Conservation (phyloP, 192 early-diverging fungal genomes). For the Coemansia sp. region DNA sequence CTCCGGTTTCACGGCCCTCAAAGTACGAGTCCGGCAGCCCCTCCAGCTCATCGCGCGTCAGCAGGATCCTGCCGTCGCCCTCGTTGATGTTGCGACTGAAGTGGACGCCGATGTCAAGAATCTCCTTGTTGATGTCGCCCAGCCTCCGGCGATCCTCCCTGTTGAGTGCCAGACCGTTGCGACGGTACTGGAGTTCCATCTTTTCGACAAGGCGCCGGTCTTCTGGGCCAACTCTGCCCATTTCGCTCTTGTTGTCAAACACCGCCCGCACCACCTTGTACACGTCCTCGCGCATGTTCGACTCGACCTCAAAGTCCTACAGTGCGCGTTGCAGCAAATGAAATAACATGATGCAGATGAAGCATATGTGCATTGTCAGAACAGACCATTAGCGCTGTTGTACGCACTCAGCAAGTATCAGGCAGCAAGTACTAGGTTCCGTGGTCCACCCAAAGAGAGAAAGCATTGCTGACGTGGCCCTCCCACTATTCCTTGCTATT, state of each 20-base stretch:
- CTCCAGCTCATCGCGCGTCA: constrained; percentile 63
- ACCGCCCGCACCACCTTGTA: constrained; percentile 60
- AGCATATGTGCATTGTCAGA: background rate
- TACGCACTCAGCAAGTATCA: too few relatives aligned
- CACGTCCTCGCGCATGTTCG: constrained; percentile 64
- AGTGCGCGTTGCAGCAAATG: background rate
- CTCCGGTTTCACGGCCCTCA: constrained; percentile 58
- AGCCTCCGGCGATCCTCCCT: constrained; percentile 62
- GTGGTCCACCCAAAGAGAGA: background rate
- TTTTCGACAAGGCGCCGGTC: constrained; percentile 71
- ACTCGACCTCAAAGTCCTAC: constrained; percentile 66
- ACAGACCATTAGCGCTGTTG: too few relatives aligned
- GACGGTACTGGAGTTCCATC: constrained; percentile 63
- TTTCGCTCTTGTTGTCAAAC: constrained; percentile 50
- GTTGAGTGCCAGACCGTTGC: constrained; percentile 71
- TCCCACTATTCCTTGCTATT: background rate
- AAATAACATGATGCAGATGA: background rate
- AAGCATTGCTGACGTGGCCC: background rate
- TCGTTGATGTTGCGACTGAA: constrained; percentile 74
- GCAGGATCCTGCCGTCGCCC: constrained; percentile 57
- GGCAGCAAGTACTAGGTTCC: too few relatives aligned
- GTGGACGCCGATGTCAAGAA: constrained; percentile 68
- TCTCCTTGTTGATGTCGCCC: constrained; percentile 63
- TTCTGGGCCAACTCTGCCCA: constrained; percentile 59
- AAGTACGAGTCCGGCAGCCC: constrained; percentile 75